A percentile compares a stretch with the other conserved stretches of the same genome.
Evolutionary conservation across 2,329 filamentous ascomycete species (phyloP).

Genomic region (Bipolaris sorokiniana): DNA sequence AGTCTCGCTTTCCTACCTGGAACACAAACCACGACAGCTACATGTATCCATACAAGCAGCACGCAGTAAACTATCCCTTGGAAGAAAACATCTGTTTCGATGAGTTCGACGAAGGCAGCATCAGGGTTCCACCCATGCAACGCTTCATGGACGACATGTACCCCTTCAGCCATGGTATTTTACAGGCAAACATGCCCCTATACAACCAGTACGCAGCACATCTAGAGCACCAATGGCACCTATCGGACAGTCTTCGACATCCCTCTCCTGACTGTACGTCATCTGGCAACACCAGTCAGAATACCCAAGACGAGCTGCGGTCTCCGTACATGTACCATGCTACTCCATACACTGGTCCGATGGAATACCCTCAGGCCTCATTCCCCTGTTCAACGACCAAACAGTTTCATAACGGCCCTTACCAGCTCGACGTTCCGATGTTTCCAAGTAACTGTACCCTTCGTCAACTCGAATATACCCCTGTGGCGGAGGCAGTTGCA

Average conservation of each 20-base stretch:
- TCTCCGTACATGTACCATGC: slow-evolving; percentile 32
- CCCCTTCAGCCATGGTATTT: slow-evolving; percentile 34
- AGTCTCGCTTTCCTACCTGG: slow-evolving; percentile 23
- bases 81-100: slow-evolving; percentile 30
- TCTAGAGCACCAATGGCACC: slow-evolving; percentile 33
- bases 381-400: slow-evolving; percentile 30
- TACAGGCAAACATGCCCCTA: slow-evolving; percentile 36
- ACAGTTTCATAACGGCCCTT: slow-evolving; percentile 21
- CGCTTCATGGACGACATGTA: slow-evolving; percentile 43
- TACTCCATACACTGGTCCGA: slow-evolving; percentile 27
- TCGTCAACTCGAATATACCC: slow-evolving; percentile 44
- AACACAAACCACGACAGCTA: slow-evolving; percentile 18
- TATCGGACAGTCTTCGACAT: slow-evolving; percentile 30
- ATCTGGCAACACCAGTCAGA: slow-evolving; percentile 42
- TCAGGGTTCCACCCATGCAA: slow-evolving; percentile 41
- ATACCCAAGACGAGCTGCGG: slow-evolving; percentile 38
- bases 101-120: slow-evolving; percentile 24
- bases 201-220: slow-evolving; percentile 23
- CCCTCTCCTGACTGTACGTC: slow-evolving; percentile 45
- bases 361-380: slow-evolving; percentile 23
- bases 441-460: slow-evolving; percentile 32
- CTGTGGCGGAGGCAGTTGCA: slow-evolving; percentile 29
- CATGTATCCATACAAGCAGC: slow-evolving; percentile 22
- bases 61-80: slow-evolving; percentile 13
- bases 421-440: slow-evolving; percentile 15